Percentiles rank a stretch among this genome's conserved stretches.
Evolutionary conservation across 2,329 filamentous ascomycete species (phyloP).

Genomic region (Clathrospora elynae): DNA sequence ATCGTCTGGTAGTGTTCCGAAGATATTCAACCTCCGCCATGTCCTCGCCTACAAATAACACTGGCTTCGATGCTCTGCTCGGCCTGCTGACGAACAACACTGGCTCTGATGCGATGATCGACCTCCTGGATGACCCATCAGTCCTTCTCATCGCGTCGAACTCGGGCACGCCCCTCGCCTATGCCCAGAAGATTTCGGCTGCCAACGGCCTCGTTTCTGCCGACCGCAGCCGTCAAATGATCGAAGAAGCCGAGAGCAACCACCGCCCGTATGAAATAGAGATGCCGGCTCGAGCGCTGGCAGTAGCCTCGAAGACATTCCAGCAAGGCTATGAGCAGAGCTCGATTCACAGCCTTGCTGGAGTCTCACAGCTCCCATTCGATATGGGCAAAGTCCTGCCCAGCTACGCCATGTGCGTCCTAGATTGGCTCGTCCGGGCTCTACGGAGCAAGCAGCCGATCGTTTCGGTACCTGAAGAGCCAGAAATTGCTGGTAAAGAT

Average conservation of each 20-base stretch:
- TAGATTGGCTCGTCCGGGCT: conserved; percentile 10
- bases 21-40: no score
- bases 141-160: conserved; percentile 2
- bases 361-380: not conserved
- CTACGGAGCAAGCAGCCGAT: conserved; percentile 2
- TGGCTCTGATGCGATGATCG: not conserved
- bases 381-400: conserved; percentile 8
- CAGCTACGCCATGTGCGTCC: conserved; percentile 11
- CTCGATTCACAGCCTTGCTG: no score
- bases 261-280: conserved; percentile 8
- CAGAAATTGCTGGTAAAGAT: conserved; percentile 8
- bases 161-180: conserved; percentile 3
- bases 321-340: not conserved
- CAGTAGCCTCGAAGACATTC: conserved; percentile 5
- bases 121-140: conserved; percentile 5
- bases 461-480: conserved; percentile 4
- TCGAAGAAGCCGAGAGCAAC: conserved; percentile 6
- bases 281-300: conserved; percentile 5
- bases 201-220: conserved; percentile 4
- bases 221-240: conserved; percentile 10
- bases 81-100: not conserved
- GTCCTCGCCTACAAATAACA: no score
- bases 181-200: conserved; percentile 5
- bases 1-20: no score
- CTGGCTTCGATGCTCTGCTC: no score